Evolutionary conservation across 129 eudicot species (phyloP), one percentile per base, ranked within the genome.

Genomic region (Mikania micrantha): DNA sequence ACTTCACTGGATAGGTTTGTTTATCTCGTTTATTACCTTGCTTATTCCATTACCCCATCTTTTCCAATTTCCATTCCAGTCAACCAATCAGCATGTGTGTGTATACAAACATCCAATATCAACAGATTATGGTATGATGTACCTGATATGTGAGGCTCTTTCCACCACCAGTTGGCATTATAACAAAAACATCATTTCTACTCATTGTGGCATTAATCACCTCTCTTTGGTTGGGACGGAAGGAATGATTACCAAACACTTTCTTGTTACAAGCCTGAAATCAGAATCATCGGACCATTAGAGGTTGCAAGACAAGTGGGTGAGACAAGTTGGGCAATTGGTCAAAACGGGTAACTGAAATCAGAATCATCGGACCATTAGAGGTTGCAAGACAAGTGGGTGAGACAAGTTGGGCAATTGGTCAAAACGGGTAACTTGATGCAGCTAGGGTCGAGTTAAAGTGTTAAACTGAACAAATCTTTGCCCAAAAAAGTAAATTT

Each of bases 101-200:
- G 12, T 27, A 24, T 52, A 54, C 36, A 39, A 39, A 39, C 34
- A 60, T 17, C 19, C 22, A 52, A 68, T 40, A 48, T 21, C 29
- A 45, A 38, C 22, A 66, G 32, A 49, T 60, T 12, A 16, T 28
- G 32, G 38, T 21, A 45, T 45, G 34, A 39, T 31, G 56, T 71
- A 88, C 98, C 96, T 93, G 98, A 69, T 93, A 93, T 32, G 98
- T 93, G 76, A 93, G 70, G 71, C 98, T 93, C 72, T 93, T 93
- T 16, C 98, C 96, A 52, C 98, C 98, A 47, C 98, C 98, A 60
- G 98, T 93, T 69, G 96, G 98, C 98, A 93, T 93, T 50, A 93
- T 67, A 61, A 93, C 98, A 67, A 93, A 93, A 48, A 88, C 92
- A 74, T 93, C 96, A 60, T 76, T 68, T 27, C 96, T 90, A 45